These are phyloP conservation scores for Apiospora phragmitis DNA, from an alignment of 2,329 filamentous ascomycete species.

Conservation along the genomic window DNA sequence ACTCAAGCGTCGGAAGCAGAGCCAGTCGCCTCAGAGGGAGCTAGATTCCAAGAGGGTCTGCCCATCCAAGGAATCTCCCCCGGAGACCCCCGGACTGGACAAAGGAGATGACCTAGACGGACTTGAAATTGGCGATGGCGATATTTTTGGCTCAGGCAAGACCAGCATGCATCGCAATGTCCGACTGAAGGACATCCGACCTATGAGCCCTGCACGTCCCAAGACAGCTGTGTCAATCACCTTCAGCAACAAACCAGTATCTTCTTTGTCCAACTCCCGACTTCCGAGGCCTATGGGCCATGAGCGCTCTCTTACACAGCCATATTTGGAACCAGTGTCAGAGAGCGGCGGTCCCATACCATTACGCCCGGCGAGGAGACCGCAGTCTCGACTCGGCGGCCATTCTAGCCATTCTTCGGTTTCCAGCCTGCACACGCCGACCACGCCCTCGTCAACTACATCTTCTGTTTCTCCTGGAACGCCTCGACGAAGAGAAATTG, in stretches of 20 bases:
- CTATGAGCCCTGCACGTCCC: constrained; percentile 68
- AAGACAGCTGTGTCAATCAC: constrained; percentile 83
- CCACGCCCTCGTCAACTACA: constrained; percentile 51
- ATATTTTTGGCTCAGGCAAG: constrained; percentile 78
- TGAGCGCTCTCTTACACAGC: constrained; percentile 66
- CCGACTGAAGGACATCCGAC: constrained; percentile 74
- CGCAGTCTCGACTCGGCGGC: constrained; percentile 63
- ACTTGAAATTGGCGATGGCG: constrained; percentile 82
- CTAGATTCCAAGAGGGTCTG: constrained; percentile 35
- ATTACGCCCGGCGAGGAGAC: constrained; percentile 55
- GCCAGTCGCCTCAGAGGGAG: constrained; percentile 53
- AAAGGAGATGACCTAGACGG: constrained; percentile 82
- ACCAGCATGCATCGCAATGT: constrained; percentile 88
- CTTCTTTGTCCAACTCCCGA: constrained; percentile 57
- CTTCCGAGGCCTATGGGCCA: constrained; percentile 76
- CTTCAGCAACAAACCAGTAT: constrained; percentile 77
- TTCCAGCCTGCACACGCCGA: constrained; percentile 61
- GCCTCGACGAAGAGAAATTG: constrained; percentile 61
- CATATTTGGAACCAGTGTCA: constrained; percentile 87
- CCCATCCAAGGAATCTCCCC: constrained; percentile 20
- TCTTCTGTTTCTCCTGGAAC: constrained; percentile 57
- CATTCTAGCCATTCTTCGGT: constrained; percentile 71
- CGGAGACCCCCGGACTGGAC: constrained; percentile 31
- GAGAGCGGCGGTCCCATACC: constrained; percentile 78
- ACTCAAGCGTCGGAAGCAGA: constrained; percentile 69